A percentile compares a stretch with the other conserved stretches of the same genome.
Evolutionary conservation across 768 basidiomycete genomes (phyloP).

Genomic region (Boletus subparvulus): DNA sequence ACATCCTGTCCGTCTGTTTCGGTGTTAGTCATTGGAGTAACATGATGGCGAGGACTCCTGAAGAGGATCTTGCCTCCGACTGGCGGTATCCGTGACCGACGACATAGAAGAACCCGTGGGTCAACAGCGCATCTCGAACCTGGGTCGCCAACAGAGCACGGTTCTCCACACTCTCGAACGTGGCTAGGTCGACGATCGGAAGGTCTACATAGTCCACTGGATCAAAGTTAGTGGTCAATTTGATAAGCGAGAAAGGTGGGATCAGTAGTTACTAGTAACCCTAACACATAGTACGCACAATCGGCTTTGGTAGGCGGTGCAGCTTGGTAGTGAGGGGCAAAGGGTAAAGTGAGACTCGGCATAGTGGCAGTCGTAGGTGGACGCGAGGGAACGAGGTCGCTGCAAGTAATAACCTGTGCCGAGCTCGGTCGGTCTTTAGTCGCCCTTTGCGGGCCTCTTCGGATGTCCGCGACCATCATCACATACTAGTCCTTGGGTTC

Average conservation of each 20-base stretch:
- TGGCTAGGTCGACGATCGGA: conserved; percentile 50
- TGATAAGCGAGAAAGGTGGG: background rate
- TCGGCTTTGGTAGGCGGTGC: conserved; percentile 36
- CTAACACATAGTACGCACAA: conserved; percentile 26
- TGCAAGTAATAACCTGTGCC: too few relatives aligned
- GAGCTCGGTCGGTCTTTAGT: background rate
- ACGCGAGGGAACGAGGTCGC: background rate
- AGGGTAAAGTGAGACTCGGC: conserved; percentile 34
- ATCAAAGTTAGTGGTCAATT: conserved; percentile 14
- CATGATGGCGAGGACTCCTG: background rate
- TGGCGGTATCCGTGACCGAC: conserved; percentile 39
- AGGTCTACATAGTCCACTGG: conserved; percentile 52
- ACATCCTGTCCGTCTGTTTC: conserved; percentile 45
- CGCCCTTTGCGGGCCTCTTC: too few relatives aligned
- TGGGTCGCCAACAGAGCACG: conserved; percentile 39
- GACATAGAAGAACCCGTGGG: conserved; percentile 44
- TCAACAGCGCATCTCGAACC: conserved; percentile 47
- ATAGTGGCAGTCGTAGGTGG: conserved; percentile 13
- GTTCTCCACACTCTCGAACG: conserved; percentile 37
- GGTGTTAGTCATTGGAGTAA: conserved; percentile 29
- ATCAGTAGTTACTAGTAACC: background rate
- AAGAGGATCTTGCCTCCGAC: conserved; percentile 30
- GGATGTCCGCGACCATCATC: too few relatives aligned
- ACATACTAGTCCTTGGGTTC: too few relatives aligned
- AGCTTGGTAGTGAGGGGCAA: conserved; percentile 37